Base-by-base conservation (phyloP, 257 asterid species). In the Rubia yunnanensis region DNA sequence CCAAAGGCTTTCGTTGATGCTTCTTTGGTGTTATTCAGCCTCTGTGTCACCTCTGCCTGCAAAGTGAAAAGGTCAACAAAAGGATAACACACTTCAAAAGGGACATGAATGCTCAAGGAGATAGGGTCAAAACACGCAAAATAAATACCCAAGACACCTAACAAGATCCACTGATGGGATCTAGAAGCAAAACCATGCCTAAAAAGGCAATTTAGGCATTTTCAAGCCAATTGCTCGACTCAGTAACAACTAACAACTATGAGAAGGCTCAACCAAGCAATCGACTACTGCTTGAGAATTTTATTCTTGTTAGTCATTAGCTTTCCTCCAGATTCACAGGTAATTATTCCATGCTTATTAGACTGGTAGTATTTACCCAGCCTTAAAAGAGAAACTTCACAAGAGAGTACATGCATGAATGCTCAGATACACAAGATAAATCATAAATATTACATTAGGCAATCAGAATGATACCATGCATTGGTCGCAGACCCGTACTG, bases 41-140 rank as follows among this genome's bases (percentile, higher is more conserved):
- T 81, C 48, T 89, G 97, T 60, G 95, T 89, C 54, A 78, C 91
- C 80, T 83, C 95, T 49, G 97, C 94, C 97, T 89, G 82, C 71
- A 68, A 61, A 57, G 60, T 53, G 34, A 8, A 58, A 31, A 58
- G 52, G 67, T 34, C 56, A 48, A 38, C 7, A 28, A 3, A 55
- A 3, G 20, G 63, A 49, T 20, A 24, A 11, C 32, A 57, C 35
- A 23, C 66, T 30, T 28, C 20, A 64, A 48, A 64, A 18, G 3
- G 46, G 67, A 18, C 36, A 4, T 27, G 4, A 27, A 27, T 15
- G 14, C 27, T 41, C 15, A 46, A 64, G 57, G n/a, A 7, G 4
- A 4, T n/a, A 36, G 22, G 1, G 11, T 6, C n/a, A 34, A 3
- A 31, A 44, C 5, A 13, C 66, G 4, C 14, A 10, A 48, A 10